Conservation (phyloP, 2,329 filamentous ascomycete species). For the Blastomyces parvus region DNA sequence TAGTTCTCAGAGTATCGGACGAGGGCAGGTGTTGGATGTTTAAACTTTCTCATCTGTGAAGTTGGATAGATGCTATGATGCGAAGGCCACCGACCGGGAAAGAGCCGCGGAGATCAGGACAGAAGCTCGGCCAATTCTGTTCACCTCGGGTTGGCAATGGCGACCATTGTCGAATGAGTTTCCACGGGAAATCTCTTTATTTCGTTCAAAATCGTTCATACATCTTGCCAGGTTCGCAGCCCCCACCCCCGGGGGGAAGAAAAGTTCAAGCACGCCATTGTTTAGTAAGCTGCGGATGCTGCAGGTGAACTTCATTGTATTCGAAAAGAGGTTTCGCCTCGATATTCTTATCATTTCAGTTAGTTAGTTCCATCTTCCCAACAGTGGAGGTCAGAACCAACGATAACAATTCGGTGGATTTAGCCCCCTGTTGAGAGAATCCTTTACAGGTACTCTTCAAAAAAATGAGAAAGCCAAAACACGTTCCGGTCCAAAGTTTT, state of each 20-base stretch:
- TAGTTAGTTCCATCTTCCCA: background rate
- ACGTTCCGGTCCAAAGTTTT: background rate
- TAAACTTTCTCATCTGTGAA: background rate
- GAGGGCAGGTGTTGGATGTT: background rate
- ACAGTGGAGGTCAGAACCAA: background rate
- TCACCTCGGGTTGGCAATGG: background rate
- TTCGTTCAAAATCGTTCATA: background rate
- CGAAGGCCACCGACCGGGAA: background rate
- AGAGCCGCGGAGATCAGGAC: background rate
- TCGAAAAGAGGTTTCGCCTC: background rate
- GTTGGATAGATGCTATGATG: background rate
- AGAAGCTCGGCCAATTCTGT: background rate
- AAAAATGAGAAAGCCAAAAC: background rate
- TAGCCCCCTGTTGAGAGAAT: background rate
- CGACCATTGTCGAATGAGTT: background rate
- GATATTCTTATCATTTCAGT: background rate
- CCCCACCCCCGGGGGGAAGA: background rate
- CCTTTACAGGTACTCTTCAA: background rate
- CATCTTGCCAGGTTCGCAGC: background rate
- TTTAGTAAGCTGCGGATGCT: background rate
- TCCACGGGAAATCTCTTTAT: background rate
- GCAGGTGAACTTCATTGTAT: conserved; percentile 1
- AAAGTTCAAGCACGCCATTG: background rate
- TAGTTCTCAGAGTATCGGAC: background rate
- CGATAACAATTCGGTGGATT: background rate